Evolutionary conservation across 2,329 filamentous ascomycete genomes (phyloP), one percentile per base, ranked within the genome.

Genomic region (Pseudocercospora cruenta): DNA sequence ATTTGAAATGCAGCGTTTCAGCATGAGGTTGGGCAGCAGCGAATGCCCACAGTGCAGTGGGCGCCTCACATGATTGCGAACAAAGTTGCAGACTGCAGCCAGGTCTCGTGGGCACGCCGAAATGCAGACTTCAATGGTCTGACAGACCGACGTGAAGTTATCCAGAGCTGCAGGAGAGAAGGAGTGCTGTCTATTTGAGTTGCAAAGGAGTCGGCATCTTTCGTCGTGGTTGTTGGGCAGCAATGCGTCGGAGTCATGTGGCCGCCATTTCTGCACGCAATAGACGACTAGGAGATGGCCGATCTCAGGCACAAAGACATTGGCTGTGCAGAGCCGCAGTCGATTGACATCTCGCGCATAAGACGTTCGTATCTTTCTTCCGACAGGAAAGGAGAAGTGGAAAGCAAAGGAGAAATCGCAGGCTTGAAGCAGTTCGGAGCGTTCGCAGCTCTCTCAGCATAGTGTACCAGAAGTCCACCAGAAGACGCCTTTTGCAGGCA

Each of bases 181-280:
- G 47, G 19, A 51, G 31, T 21, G 51, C 51, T 55, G 51, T 55
- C 51, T 26, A 55, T 55, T 55, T 55, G 51, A 55, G 51, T 55
- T 55, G 26, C 51, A 55, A 55, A 28, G 51, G 26, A 55, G 47
- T 55, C 22, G 51, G 51, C 24, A 28, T 24, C 51, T 10, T 54
- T 31, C 2, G 31, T 33, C 31, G 51, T 54, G 22, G 24, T 54
- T 54, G 51, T 54, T 28, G 22, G 51, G 51, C 51, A 54, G 51
- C 51, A 24, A 28, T 54, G 51, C 51, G 7, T 54, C 51, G 10
- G 51, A 54, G 51, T 54, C 51, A 54, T 26, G 51, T 28, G 51
- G 51, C 51, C 51, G 51, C 51, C 51, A 24, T 54, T 26, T 31
- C 22, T 28, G 24, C 51, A 54, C 24, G 51, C 51, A 54, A 54